These are phyloP conservation scores for Adansonia grandidieri DNA, from an alignment of 441 rosid species.

Conservation along the genomic window DNA sequence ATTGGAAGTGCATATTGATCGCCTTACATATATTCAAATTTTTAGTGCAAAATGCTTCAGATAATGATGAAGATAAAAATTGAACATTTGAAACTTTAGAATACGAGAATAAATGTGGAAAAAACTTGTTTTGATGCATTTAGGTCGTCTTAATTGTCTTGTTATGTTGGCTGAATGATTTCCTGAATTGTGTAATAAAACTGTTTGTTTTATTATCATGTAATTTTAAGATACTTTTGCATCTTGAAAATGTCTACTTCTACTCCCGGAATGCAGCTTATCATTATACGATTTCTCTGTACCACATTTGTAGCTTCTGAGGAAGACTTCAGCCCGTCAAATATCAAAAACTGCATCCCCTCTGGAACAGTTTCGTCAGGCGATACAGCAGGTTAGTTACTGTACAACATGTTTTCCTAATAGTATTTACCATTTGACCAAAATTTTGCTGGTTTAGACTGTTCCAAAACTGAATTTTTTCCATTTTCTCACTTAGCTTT, in stretches of 20 bases:
- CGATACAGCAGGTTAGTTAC: slow-evolving; percentile 78
- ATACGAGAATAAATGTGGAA: background rate
- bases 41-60: background rate
- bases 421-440: background rate
- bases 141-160: slow-evolving; percentile 7
- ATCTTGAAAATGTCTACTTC: slow-evolving; percentile 42
- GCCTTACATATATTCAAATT: background rate
- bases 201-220: slow-evolving; percentile 6
- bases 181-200: background rate
- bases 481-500: background rate
- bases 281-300: slow-evolving; percentile 48
- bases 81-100: background rate
- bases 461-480: background rate
- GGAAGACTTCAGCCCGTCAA: slow-evolving; percentile 88
- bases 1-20: background rate
- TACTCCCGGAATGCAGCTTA: slow-evolving; percentile 43
- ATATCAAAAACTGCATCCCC: slow-evolving; percentile 87
- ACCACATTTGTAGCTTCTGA: slow-evolving; percentile 72
- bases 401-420: slow-evolving; percentile 20
- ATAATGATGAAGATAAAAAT: background rate
- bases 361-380: slow-evolving; percentile 73
- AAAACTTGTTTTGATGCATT: background rate
- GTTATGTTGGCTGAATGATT: background rate
- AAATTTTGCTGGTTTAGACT: background rate
- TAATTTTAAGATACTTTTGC: slow-evolving; percentile 16